Base-by-base conservation (phyloP, 192 early-diverging fungal genomes). In the Nowakowskiella sp. region DNA sequence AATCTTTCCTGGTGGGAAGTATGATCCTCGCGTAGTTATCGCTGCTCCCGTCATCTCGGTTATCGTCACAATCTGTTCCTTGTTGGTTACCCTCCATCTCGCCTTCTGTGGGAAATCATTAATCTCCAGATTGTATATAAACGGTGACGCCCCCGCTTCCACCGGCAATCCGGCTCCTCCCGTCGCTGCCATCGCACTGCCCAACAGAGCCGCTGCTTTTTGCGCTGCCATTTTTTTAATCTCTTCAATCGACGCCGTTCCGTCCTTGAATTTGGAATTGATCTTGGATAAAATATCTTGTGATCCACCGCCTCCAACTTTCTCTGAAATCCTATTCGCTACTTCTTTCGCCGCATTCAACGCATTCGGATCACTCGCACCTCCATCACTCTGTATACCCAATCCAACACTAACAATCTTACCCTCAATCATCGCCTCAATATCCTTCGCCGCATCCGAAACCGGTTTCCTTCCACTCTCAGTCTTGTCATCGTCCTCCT, bases 81-180 rank as follows among this genome's bases (percentile, higher is more conserved):
- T 91, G 66, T 92, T 92, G 5, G 92, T 99, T 28, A 97, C 94
- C 57, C 83, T 86, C 85, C 89, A 88, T 49, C 96, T 72, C 9
- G 96, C 94, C 73, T 90, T 90, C 60, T 90, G 84, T 29, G 92
- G 92, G 60, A 87, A 97, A 68, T 99, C 94, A 65, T 99, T 99
- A 66, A 99, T 96, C 58, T 89, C 88, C 61, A 99, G 85, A 70
- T 99, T 94, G 51, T 73, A 62, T 3, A 82, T 77, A 69, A 80
- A 89, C 25, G 13, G 32, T 13, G 22, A 58, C 42, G 13, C 6
- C 24, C 31, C 65, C 0, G 16, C 49, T 0, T 45, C 22, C 39
- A 10, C 47, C 26, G 16, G 43, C 31, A 3, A 30, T 47, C n/a
- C 22, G 8, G 24, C 39, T 42, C 42, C 21, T 53, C 39, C 29